Conservation (phyloP, 1,139 yeast species). For the Geotrichum macrosporum region DNA sequence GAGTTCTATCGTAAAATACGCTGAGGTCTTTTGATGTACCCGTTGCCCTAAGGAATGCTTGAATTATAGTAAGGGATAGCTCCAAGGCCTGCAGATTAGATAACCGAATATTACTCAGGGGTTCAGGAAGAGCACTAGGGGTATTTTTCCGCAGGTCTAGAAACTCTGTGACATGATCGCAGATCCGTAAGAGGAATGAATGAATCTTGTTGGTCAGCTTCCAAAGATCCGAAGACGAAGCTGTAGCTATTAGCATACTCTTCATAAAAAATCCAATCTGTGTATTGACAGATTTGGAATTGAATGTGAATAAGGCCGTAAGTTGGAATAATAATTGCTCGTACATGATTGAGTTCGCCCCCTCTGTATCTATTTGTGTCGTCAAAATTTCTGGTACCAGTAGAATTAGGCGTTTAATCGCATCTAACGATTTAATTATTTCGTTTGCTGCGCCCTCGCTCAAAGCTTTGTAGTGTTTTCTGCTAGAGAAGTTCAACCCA, state of each 20-base stretch:
- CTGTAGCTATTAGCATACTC: constrained; percentile 8
- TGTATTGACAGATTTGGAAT: constrained; percentile 14
- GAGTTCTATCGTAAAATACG: neutral
- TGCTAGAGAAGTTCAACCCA: constrained; percentile 2
- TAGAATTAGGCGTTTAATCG: constrained; percentile 6
- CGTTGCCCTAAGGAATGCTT: constrained; percentile 13
- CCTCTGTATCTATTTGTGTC: constrained; percentile 2
- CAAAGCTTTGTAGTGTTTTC: neutral
- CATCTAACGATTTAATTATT: constrained; percentile 13
- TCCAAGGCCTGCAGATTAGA: constrained; percentile 10
- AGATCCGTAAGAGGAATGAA: neutral
- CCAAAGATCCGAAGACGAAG: constrained; percentile 13
- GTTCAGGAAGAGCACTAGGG: constrained; percentile 1
- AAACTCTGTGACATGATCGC: neutral
- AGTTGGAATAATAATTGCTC: constrained; percentile 4
- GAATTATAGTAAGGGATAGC: constrained; percentile 9
- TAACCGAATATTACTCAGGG: neutral
- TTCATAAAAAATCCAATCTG: constrained; percentile 16
- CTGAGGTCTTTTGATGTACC: constrained; percentile 2
- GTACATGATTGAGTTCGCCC: constrained; percentile 2
- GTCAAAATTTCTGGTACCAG: constrained; percentile 7
- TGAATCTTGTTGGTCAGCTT: constrained; percentile 2
- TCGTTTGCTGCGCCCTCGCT: neutral
- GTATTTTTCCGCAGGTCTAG: neutral
- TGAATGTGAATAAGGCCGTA: constrained; percentile 5